phyloP scores from a whole-genome alignment of 805 yeast genomes.

The Zygoascus biomembranicola region DNA sequence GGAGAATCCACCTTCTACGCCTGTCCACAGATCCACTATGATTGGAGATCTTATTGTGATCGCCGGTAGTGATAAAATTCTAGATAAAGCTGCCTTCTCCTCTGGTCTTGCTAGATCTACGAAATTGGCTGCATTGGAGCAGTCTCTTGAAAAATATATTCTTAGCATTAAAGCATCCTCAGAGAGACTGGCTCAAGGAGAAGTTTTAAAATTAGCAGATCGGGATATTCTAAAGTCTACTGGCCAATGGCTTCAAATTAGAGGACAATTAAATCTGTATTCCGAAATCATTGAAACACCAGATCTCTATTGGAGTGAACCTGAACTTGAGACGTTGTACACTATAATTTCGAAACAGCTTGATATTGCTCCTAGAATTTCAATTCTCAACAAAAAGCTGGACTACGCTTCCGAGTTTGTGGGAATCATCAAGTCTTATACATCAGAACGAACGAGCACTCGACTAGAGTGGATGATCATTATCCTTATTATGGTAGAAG shows the following conservation, averaged over 20 bases:
- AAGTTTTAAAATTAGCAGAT: slow-evolving; percentile 36
- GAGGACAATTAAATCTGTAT: slow-evolving; percentile 79
- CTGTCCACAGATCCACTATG: slow-evolving; percentile 29
- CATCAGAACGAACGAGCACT: slow-evolving; percentile 68
- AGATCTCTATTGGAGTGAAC: slow-evolving; percentile 89
- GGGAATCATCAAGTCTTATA: slow-evolving; percentile 61
- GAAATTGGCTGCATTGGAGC: slow-evolving; percentile 71
- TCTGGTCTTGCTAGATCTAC: slow-evolving; percentile 84
- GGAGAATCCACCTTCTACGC: slow-evolving; percentile 1
- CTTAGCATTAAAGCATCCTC: slow-evolving; percentile 54
- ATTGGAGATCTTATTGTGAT: slow-evolving; percentile 66
- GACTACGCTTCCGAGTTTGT: slow-evolving; percentile 91
- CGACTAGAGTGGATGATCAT: slow-evolving; percentile 86
- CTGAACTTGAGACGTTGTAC: slow-evolving; percentile 70
- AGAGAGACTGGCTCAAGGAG: slow-evolving; percentile 57
- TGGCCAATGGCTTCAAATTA: slow-evolving; percentile 62
- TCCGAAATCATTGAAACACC: slow-evolving; percentile 89
- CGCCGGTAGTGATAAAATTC: slow-evolving; percentile 41
- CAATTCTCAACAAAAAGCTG: slow-evolving; percentile 71
- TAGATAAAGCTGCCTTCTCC: slow-evolving; percentile 84
- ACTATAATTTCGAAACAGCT: slow-evolving; percentile 59
- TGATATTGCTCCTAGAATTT: slow-evolving; percentile 70
- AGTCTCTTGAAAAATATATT: slow-evolving; percentile 62
- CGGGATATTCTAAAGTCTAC: slow-evolving; percentile 57
- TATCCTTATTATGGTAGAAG: slow-evolving; percentile 74